Conservation (phyloP, 352 stramenopile genomes). For the Globisporangium megalacanthum region DNA sequence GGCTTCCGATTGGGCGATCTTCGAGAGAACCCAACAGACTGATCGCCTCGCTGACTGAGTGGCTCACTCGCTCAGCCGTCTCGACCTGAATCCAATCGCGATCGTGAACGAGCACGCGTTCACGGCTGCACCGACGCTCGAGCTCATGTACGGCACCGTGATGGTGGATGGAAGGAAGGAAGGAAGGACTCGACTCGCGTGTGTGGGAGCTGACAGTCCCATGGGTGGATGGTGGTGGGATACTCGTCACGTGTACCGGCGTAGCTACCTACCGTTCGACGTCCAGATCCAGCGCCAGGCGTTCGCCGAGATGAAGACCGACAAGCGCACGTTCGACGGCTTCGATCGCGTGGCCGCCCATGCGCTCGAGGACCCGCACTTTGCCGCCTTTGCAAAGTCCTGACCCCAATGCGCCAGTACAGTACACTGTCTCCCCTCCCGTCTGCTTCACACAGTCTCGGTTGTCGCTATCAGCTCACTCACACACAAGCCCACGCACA, state of each 20-base stretch:
- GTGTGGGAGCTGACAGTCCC: neutral
- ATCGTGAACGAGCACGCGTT: conserved; percentile 80
- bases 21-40: neutral
- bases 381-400: conserved; percentile 44
- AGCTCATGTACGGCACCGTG: conserved; percentile 46
- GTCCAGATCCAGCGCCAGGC: conserved; percentile 69
- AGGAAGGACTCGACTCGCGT: neutral
- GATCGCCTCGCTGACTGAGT: neutral
- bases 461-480: neutral
- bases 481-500: neutral
- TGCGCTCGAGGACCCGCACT: conserved; percentile 58
- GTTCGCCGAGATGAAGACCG: conserved; percentile 71
- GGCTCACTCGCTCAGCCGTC: conserved; percentile 22
- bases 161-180: too few relatives aligned
- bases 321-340: conserved; percentile 59
- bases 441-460: too few relatives aligned
- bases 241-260: neutral
- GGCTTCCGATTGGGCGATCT: too few relatives aligned
- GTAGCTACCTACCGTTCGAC: conserved; percentile 67
- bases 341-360: conserved; percentile 45
- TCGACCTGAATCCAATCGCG: conserved; percentile 68
- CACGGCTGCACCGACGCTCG: conserved; percentile 32
- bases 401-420: neutral
- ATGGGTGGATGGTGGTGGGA: too few relatives aligned
- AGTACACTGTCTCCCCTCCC: too few relatives aligned